phyloP scores from a whole-genome alignment of 2,329 filamentous ascomycete species.

The Fusarium lyarnte region DNA sequence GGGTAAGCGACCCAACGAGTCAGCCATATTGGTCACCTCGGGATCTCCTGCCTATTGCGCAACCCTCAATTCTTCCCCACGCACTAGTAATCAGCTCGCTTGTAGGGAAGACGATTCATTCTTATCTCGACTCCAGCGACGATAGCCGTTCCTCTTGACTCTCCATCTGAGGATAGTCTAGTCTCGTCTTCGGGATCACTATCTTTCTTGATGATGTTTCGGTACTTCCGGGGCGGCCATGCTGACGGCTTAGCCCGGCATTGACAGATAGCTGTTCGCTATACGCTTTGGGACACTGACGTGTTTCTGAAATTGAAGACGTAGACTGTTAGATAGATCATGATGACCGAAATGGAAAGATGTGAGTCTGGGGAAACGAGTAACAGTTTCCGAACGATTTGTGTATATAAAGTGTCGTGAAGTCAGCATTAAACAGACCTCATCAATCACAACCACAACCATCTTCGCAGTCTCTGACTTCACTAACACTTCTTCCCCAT shows the following conservation, averaged over 20 bases:
- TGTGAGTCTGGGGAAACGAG: neutral
- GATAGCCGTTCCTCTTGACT: constrained; percentile 9
- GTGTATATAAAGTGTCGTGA: constrained; percentile 8
- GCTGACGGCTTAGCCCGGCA: constrained; percentile 20
- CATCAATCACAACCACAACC: neutral
- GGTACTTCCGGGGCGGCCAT: neutral
- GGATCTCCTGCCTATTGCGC: constrained; percentile 20
- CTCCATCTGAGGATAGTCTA: neutral
- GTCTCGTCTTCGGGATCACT: constrained; percentile 10
- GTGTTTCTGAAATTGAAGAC: neutral
- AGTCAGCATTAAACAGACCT: neutral
- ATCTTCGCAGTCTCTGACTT: neutral
- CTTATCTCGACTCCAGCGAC: constrained; percentile 25
- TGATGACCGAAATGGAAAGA: constrained; percentile 1
- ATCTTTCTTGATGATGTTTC: constrained; percentile 11
- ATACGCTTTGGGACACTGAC: neutral
- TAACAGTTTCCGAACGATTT: constrained; percentile 19
- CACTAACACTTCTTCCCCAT: neutral
- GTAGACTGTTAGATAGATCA: neutral
- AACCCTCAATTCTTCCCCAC: neutral
- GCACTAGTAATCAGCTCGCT: neutral
- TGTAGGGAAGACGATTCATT: neutral
- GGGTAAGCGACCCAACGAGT: neutral
- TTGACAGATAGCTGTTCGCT: neutral
- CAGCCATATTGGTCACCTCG: neutral